phyloP scores from a whole-genome alignment of 331 rosid genomes.

The Acacia concinna region DNA sequence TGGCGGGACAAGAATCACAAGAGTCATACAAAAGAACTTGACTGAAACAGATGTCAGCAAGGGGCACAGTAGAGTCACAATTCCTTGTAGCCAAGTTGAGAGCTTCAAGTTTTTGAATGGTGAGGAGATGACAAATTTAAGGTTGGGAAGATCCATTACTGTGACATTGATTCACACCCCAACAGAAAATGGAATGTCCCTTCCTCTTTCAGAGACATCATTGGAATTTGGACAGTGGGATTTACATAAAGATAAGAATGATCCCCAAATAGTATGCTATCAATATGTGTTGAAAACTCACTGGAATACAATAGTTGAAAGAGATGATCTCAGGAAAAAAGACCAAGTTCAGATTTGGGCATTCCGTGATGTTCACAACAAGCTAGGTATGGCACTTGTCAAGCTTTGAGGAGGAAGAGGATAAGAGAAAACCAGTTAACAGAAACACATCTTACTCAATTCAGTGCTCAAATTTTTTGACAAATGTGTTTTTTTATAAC shows the following conservation, averaged over 20 bases:
- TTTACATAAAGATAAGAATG: neutral
- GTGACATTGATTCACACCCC: neutral
- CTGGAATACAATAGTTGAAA: neutral
- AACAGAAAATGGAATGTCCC: neutral
- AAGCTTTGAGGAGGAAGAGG: neutral
- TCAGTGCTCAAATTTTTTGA: neutral
- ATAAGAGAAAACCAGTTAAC: neutral
- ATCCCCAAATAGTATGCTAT: too few relatives aligned
- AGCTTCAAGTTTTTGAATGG: neutral
- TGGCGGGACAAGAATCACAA: neutral
- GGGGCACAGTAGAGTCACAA: neutral
- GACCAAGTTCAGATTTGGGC: neutral
- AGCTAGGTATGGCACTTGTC: neutral
- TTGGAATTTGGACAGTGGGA: neutral
- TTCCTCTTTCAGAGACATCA: neutral
- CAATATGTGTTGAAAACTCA: neutral
- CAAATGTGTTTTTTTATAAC: neutral
- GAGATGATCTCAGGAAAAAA: neutral
- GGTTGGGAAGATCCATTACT: fast-evolving
- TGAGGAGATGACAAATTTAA: neutral
- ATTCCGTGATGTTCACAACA: neutral
- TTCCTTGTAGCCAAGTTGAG: neutral
- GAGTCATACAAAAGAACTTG: neutral
- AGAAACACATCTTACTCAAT: too few relatives aligned
- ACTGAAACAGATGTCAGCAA: neutral